Evolutionary conservation across 768 basidiomycete genomes (phyloP).

Genomic region (Leccinum aurantiacum): DNA sequence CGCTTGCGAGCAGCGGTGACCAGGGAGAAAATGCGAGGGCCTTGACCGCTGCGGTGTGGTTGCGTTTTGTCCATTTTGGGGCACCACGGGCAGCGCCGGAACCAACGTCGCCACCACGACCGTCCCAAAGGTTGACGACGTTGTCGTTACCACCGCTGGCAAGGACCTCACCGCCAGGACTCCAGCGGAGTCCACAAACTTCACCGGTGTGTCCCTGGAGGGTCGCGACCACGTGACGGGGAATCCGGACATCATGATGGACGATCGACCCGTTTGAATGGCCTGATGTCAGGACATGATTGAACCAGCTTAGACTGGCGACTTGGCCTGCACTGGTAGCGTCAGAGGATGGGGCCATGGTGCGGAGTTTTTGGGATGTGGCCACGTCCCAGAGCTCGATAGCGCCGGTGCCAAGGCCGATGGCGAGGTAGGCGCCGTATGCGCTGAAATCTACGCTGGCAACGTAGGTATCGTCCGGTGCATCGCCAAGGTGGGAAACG

Average conservation of each 20-base stretch:
- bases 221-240: constrained; percentile 87
- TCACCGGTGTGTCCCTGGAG: constrained; percentile 89
- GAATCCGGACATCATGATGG: constrained; percentile 92
- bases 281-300: constrained; percentile 82
- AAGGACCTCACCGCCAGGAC: constrained; percentile 82
- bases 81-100: constrained; percentile 47
- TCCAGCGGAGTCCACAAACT: constrained; percentile 91
- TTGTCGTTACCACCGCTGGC: constrained; percentile 98
- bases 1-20: constrained; percentile 87
- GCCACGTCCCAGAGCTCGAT: constrained; percentile 97
- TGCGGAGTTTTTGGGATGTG: constrained; percentile 71
- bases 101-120: constrained; percentile 58
- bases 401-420: constrained; percentile 78
- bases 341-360: constrained; percentile 62
- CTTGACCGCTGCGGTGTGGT: constrained; percentile 88
- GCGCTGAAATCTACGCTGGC: constrained; percentile 77
- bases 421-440: constrained; percentile 77
- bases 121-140: constrained; percentile 98
- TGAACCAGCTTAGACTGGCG: constrained; percentile 83
- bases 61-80: constrained; percentile 89
- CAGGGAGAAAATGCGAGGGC: constrained; percentile 97
- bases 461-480: constrained; percentile 73
- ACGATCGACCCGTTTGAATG: constrained; percentile 94
- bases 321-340: constrained; percentile 54
- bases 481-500: constrained; percentile 76